These are phyloP conservation scores for Alternaria panax DNA, from an alignment of 2,329 filamentous ascomycete genomes.

Conservation along the genomic window DNA sequence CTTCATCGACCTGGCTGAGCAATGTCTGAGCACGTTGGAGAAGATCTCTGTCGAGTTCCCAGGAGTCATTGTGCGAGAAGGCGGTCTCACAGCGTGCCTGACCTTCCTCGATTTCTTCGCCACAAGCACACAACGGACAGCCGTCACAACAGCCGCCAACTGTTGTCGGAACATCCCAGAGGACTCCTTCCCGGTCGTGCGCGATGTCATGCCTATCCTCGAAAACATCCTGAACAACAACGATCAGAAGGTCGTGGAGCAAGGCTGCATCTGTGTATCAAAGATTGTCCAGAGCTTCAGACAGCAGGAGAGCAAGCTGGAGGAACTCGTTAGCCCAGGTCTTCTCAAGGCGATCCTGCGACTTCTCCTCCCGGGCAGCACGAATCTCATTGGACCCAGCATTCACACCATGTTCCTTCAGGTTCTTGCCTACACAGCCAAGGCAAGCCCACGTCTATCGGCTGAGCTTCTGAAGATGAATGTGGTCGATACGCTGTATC, in stretches of 20 bases:
- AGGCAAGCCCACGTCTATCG: conserved; percentile 85
- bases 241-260: conserved; percentile 96
- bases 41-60: conserved; percentile 98
- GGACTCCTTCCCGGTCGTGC: conserved; percentile 89
- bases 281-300: conserved; percentile 98
- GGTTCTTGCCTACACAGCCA: conserved; percentile 87
- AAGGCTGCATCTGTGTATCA: conserved; percentile 93
- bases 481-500: conserved; percentile 95
- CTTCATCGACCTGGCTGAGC: conserved; percentile 96
- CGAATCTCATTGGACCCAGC: conserved; percentile 90
- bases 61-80: conserved; percentile 91
- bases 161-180: conserved; percentile 97
- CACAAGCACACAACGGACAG: conserved; percentile 94
- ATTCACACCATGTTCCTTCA: conserved; percentile 97
- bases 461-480: conserved; percentile 94
- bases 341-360: conserved; percentile 84
- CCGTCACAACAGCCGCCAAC: conserved; percentile 96
- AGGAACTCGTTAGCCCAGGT: conserved; percentile 89
- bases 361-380: conserved; percentile 89
- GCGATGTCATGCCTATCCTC: conserved; percentile 95
- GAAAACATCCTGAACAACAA: conserved; percentile 89
- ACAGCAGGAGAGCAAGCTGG: conserved; percentile 83
- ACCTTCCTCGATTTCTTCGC: conserved; percentile 98
- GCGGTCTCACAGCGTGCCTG: conserved; percentile 92
- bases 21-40: conserved; percentile 93